These are phyloP conservation scores for Phytophthora macrochlamydospora DNA, from an alignment of 352 stramenopile genomes.

Conservation along the genomic window DNA sequence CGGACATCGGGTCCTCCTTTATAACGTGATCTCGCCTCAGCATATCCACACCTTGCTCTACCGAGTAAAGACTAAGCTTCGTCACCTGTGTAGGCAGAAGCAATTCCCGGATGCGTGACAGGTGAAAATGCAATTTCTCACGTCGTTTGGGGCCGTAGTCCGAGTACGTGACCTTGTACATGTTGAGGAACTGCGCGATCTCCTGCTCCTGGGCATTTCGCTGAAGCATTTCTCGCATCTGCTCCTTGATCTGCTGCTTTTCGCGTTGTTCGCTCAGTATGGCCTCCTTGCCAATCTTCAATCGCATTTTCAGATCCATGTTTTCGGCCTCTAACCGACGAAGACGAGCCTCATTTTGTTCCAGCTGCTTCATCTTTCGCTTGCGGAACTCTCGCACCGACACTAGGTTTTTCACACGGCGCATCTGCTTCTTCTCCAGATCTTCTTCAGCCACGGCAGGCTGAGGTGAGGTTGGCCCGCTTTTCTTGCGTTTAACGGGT, in stretches of 20 bases:
- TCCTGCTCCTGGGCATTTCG: conserved; percentile 71
- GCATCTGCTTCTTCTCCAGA: conserved; percentile 60
- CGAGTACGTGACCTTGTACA: conserved; percentile 86
- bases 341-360: conserved; percentile 70
- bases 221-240: conserved; percentile 80
- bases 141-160: conserved; percentile 78
- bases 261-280: conserved; percentile 74
- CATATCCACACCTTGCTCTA: conserved; percentile 73
- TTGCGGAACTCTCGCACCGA: conserved; percentile 81
- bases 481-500: conserved; percentile 38
- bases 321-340: conserved; percentile 75
- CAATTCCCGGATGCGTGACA: conserved; percentile 71
- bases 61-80: conserved; percentile 78
- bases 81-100: conserved; percentile 80
- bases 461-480: conserved; percentile 12
- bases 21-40: conserved; percentile 64
- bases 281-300: conserved; percentile 84
- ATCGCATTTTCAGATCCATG: conserved; percentile 78
- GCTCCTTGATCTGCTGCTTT: conserved; percentile 81
- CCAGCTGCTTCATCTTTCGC: conserved; percentile 74
- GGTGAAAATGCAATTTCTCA: conserved; percentile 77
- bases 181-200: conserved; percentile 79
- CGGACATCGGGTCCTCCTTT: conserved; percentile 58
- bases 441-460: conserved; percentile 32
- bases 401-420: conserved; percentile 75